Evolutionary conservation across 352 stramenopile species (phyloP).

Genomic region (Phytophthora vignae): DNA sequence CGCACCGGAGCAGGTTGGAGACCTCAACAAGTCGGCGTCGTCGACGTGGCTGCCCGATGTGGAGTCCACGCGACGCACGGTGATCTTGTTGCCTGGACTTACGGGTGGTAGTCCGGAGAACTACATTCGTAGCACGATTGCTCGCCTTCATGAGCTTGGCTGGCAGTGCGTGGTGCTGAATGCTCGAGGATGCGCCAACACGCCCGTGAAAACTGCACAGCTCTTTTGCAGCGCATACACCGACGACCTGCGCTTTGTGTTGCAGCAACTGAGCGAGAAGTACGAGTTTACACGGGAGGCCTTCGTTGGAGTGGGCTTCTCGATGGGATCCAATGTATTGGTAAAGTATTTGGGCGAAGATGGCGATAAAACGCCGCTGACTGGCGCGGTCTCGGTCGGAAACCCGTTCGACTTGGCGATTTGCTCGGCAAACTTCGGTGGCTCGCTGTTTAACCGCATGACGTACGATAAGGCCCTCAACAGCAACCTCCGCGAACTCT

Average conservation of each 20-base stretch:
- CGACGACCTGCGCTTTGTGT: conserved; percentile 64
- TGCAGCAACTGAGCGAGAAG: conserved; percentile 44
- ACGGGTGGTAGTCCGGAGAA: conserved; percentile 75
- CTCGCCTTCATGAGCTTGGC: conserved; percentile 43
- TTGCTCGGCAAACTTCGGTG: conserved; percentile 60
- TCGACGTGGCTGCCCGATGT: conserved; percentile 42
- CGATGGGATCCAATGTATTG: conserved; percentile 80
- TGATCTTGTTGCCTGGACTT: conserved; percentile 73
- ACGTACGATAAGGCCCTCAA: conserved; percentile 73
- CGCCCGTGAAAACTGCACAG: conserved; percentile 59
- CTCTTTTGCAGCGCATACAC: conserved; percentile 82
- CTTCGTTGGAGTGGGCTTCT: conserved; percentile 76
- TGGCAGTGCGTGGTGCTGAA: conserved; percentile 86
- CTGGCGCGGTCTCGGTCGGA: conserved; percentile 66
- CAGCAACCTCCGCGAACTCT: conserved; percentile 64
- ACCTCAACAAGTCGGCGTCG: conserved; percentile 15
- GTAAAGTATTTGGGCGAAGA: conserved; percentile 86
- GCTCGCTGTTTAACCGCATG: conserved; percentile 59
- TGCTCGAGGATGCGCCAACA: conserved; percentile 70
- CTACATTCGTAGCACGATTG: conserved; percentile 75
- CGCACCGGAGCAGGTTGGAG: conserved; percentile 8
- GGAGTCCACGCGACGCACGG: conserved; percentile 42
- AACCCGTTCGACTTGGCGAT: conserved; percentile 78
- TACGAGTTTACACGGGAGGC: conserved; percentile 56
- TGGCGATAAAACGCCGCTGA: conserved; percentile 44